Evolutionary conservation across 345 rosid species (phyloP).

Genomic region (Salix brachista): DNA sequence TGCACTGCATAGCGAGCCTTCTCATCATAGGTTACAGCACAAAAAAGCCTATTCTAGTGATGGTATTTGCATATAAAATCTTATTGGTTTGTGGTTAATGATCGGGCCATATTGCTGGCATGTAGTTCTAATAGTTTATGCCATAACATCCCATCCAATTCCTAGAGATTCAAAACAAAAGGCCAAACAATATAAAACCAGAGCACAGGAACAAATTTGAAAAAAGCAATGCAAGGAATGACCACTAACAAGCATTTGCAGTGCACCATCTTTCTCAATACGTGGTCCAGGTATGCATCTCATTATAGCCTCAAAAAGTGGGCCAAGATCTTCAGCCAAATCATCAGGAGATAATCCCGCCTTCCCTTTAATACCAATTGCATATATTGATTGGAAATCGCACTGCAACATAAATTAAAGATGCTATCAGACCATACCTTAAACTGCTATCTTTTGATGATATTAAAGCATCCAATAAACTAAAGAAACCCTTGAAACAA

Average conservation of each 20-base stretch:
- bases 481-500: background rate
- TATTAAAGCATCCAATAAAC: background rate
- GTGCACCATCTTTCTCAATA: slow-evolving; percentile 85
- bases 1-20: background rate
- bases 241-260: slow-evolving; percentile 97
- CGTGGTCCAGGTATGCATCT: slow-evolving; percentile 97
- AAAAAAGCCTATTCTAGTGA: background rate
- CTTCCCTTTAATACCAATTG: slow-evolving; percentile 89
- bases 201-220: background rate
- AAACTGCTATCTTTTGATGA: background rate
- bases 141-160: background rate
- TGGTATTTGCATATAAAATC: background rate
- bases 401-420: slow-evolving; percentile 47
- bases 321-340: slow-evolving; percentile 88
- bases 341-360: slow-evolving; percentile 86
- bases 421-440: slow-evolving; percentile 1
- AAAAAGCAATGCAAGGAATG: slow-evolving; percentile 28
- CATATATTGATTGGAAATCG: slow-evolving; percentile 94
- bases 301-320: slow-evolving; percentile 80
- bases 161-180: slow-evolving; percentile 8
- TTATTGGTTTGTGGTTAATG: background rate
- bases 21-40: background rate
- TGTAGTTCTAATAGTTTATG: background rate
- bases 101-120: background rate
- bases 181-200: background rate